Percentiles rank a stretch among this genome's conserved stretches.
phyloP scores from a whole-genome alignment of 2,329 filamentous ascomycete genomes.

The Claviceps maximensis region DNA sequence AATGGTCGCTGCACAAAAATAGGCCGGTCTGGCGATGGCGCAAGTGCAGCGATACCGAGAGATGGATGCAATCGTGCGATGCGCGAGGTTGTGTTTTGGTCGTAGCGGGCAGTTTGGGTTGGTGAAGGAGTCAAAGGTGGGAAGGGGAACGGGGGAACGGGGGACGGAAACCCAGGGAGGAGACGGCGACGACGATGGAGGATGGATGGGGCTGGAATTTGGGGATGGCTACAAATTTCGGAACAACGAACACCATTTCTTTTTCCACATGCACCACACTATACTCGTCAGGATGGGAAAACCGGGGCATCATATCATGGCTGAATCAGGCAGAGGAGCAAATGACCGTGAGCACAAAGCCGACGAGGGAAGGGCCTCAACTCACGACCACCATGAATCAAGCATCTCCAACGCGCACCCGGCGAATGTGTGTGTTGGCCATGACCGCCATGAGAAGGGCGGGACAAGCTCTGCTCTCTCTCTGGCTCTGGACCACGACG shows the following conservation, averaged over 20 bases:
- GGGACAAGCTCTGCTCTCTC: too few species aligned
- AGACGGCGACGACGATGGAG: slow-evolving; percentile 8
- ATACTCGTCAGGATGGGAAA: slow-evolving; percentile 8
- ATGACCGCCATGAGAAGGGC: neutral
- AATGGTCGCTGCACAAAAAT: slow-evolving; percentile 20
- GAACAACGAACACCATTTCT: slow-evolving; percentile 8
- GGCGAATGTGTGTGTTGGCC: neutral
- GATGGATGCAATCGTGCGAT: slow-evolving; percentile 26
- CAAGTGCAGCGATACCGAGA: slow-evolving; percentile 19
- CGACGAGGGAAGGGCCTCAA: slow-evolving; percentile 3
- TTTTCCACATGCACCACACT: slow-evolving; percentile 8
- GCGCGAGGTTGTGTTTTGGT: slow-evolving; percentile 16
- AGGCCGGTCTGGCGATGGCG: slow-evolving; percentile 23
- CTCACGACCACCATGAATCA: slow-evolving; percentile 5
- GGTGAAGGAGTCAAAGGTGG: slow-evolving; percentile 17
- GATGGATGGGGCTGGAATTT: slow-evolving; percentile 10
- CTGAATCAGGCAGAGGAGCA: slow-evolving; percentile 8
- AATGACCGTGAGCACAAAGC: slow-evolving; percentile 3
- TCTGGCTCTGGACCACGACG: neutral
- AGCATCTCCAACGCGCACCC: neutral
- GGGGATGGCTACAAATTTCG: slow-evolving; percentile 15
- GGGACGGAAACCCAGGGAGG: slow-evolving; percentile 10
- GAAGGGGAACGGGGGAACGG: slow-evolving; percentile 12
- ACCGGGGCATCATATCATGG: slow-evolving; percentile 9
- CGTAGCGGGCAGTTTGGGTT: slow-evolving; percentile 23